Evolutionary conservation across 2,329 filamentous ascomycete genomes (phyloP), one percentile per base, ranked within the genome.

Genomic region (Laburnicola sp.): DNA sequence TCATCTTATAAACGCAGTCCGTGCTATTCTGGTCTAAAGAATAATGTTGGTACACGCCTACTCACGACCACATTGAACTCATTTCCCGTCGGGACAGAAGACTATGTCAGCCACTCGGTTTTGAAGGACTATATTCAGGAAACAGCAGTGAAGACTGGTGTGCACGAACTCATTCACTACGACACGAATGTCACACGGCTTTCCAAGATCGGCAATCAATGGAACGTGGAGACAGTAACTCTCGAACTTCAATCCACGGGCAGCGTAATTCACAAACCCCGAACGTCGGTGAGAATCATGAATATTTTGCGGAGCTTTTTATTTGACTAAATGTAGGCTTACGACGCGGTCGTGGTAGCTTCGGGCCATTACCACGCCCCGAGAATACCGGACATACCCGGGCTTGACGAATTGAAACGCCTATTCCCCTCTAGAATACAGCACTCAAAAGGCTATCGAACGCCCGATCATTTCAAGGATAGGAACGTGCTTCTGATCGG

Each of bases 71-170:
- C 73, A 21, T 66, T 81, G 39, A 76, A 77, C 45, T 54, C 64
- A 4, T 89, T 86, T 80, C 83, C 84, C 0, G 68, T 78, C 4
- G 82, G 80, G 0, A 87, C 84, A 0, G 78, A 79, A 2, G 81
- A 84, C 11, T 82, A 82, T 52, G 81, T 86, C 3, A 78, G 73
- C 2, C 86, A 88, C 51, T 62, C 71, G 11, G 75, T 80, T 0
- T 70, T 88, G 6, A 79, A 80, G 30, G 71, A 79, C 2, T 89
- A 89, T 59, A 80, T 89, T 3, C 81, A 85, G 52, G 76, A 79
- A n/a, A 80, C 85, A 0, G 80, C 85, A 0, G 56, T 57, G 0
- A 69, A 75, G 1, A 76, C 79, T 1, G 79, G 78, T 0, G 79
- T 86, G 0, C 67, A 82, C 2, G 65, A 74, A 0, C 62, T 76